Evolutionary conservation across 148 eudicot species (phyloP), one percentile per base, ranked within the genome.

Genomic region (Nepenthes mirabilis): DNA sequence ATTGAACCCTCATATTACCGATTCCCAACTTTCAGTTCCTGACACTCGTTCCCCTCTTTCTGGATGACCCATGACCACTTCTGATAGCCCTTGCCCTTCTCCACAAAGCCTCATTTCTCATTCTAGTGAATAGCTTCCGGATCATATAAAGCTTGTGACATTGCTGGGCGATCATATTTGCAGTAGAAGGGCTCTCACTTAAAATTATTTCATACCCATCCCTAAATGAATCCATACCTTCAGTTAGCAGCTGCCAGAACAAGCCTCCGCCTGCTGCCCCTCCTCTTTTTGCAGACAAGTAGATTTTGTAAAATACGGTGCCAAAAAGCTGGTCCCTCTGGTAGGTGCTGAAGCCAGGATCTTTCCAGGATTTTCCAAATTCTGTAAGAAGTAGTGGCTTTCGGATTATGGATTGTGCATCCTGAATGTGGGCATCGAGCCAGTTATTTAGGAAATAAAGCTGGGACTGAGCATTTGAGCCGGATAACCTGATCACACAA

Each of bases 241-340:
- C 71, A 11, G 84, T 68, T 37, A 86, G 45, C 14, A 93, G 91
- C 69, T 89, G 97, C 99, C 99, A 93, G 73, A 89, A 89, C 68
- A 93, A 60, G 2, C 82, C 99, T 12, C 96, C 96, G 0, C 71
- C 83, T 6, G 85, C 85, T 1, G 96, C 71, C 1, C 97, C 99
- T 13, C 99, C 87, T 36, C 70, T 78, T 62, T 74, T 84, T 37
- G 89, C 95, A 0, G 97, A 93, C 13, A 74, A 65, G 59, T 84
- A 93, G 55, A 89, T 76, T 54, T 80, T 76, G 72, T 45, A 8
- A 57, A 84, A 93, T 0, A 89, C 89, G 3, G 57, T 59, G 14
- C 62, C 68, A 63, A 77, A 89, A 33, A 84, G 55, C 2, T 48
- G 72, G 68, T 89, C 89, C 47, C 95, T 80, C 60, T 86, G 70